Conservation (phyloP, 1,284 basidiomycete genomes). For the Microbotryum silenes-acaulis region DNA sequence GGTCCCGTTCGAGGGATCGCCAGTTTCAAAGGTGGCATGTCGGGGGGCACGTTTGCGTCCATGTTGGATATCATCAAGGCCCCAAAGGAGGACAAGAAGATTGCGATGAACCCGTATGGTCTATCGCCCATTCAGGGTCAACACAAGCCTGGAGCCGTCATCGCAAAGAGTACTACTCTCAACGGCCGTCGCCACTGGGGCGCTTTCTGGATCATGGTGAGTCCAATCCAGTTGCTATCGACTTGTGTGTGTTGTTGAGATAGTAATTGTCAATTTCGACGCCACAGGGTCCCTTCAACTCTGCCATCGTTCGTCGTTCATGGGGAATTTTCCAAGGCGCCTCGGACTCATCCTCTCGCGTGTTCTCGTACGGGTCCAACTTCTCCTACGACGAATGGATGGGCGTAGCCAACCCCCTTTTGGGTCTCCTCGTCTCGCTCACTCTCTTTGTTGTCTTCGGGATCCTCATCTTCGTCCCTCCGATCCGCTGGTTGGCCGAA, state of each 20-base stretch:
- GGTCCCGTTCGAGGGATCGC: constrained; percentile 28
- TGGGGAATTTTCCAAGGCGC: constrained; percentile 35
- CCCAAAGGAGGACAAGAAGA: constrained; percentile 5
- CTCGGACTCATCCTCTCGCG: neutral
- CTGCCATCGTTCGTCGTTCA: constrained; percentile 30
- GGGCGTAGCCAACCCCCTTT: constrained; percentile 13
- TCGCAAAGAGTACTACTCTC: constrained; percentile 10
- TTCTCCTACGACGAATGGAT: constrained; percentile 30
- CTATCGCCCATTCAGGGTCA: constrained; percentile 22
- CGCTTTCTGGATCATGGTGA: constrained; percentile 29
- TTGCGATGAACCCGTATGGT: constrained; percentile 21
- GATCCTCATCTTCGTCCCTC: constrained; percentile 24
- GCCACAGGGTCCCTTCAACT: constrained; percentile 21
- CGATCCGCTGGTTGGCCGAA: constrained; percentile 28
- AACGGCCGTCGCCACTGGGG: constrained; percentile 13
- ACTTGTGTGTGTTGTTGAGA: no score
- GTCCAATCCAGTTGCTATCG: neutral
- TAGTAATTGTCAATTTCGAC: no score
- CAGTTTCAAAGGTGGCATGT: constrained; percentile 23
- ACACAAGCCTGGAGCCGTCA: constrained; percentile 1
- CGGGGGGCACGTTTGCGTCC: constrained; percentile 32
- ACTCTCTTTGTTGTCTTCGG: constrained; percentile 34
- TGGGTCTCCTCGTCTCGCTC: constrained; percentile 31
- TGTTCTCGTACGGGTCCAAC: constrained; percentile 14
- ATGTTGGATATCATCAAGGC: constrained; percentile 23